Base-by-base conservation (phyloP, 306 rosid species). In the Vigna hirtella region DNA sequence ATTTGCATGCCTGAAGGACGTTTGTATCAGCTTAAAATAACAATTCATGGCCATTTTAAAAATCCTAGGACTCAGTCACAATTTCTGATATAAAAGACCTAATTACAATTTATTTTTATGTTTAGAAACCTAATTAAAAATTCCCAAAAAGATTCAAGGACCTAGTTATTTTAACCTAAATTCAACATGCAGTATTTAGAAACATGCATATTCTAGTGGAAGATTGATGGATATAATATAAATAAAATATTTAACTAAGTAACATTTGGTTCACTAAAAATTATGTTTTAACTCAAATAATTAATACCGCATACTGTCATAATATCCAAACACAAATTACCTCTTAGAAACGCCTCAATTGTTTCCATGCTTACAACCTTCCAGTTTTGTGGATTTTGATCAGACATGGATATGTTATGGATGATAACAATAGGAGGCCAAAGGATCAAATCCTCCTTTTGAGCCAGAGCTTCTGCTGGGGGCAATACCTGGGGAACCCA, bases 401-500 rank as follows among this genome's bases (percentile, higher is more conserved):
- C 89, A 30, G 75, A 89, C 90, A 95, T 82, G 10, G 98, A 88
- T 69, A 87, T 77, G 82, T 95, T 95, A 84, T 91, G 97, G 79
- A 95, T 70, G 79, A 92, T 40, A 73, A 88, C 80, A 64, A 95
- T 79, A 6, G 98, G 98, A 49, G 98, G 91, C 98, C 98, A 95
- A 80, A 95, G 79, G 79, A 95, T 89, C 86, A 95, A 85, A 89
- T 92, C 98, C 88, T 91, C 98, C 89, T 89, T 93, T 82, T 95
- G 97, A 72, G 91, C 88, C 83, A 86, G 63, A 79, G 91, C 92
- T 81, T 91, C 96, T 13, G 83, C 86, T 56, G 72, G 72, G 34
- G 93, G 88, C 84, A 95, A 84, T 53, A 86, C 77, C 81, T 93
- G 90, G 72, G 98, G 98, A 86, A 79, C 86, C 98, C 97, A 95